Evolutionary conservation across 2,329 filamentous ascomycete genomes (phyloP), one percentile per base, ranked within the genome.

Genomic region (Cordyceps fumosorosea): DNA sequence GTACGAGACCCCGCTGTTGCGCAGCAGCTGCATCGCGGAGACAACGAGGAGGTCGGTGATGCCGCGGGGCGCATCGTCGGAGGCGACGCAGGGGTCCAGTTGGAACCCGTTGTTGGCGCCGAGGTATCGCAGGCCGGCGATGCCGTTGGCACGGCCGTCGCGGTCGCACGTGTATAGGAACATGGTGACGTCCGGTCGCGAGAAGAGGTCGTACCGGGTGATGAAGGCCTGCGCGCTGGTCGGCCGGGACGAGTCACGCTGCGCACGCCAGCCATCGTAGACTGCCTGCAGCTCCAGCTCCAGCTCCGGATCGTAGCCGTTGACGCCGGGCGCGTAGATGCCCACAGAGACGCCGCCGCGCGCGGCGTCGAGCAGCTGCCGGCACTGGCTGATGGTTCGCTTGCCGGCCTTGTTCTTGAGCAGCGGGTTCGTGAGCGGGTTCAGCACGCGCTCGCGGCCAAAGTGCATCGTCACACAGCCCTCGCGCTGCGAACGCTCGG

Each of bases 11-110:
- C 63, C 66, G 3, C 65, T 62, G 10, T 55, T 56, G 26, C 54
- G 60, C 14, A 68, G 65, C 14, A 67, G 56, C 59, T 65, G 65
- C 65, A 65, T 65, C 22, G 63, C 62, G 3, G 66, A 60, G 16
- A 67, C 56, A 51, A 68, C 63, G 22, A 67, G 63, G 12, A 68
- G 56, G 8, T 67, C 66, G 3, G 65, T 65, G 69, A 73, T 66
- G 66, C 66, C 16, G 68, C 63, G 16, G 67, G 72, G 2, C 56
- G 56, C 10, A 67, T 73, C 22, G 65, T 70, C 50, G 2, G 65
- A 59, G 22, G 67, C 67, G 32, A 68, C 64, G 59, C 66, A 68
- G 3, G 66, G 66, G 20, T 68, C 66, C 7, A 67, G 50, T 37
- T 67, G 66, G 37, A 68, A 68, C 0, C 66, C 66, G 2, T 63